These are phyloP conservation scores for Monosporascus sp. DNA, from an alignment of 2,329 filamentous ascomycete species.

Conservation along the genomic window DNA sequence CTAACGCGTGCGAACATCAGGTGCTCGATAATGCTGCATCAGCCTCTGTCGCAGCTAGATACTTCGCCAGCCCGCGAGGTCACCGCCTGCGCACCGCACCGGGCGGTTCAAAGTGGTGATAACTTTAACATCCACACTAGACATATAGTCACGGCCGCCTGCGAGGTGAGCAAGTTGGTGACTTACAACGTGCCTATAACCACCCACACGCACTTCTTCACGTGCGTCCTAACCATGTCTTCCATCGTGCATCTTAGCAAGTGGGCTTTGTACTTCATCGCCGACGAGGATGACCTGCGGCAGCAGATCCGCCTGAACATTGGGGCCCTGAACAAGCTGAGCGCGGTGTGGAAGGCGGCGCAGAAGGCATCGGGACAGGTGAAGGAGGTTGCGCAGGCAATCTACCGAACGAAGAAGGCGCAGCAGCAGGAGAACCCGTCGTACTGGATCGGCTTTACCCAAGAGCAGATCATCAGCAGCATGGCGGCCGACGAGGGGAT, in stretches of 20 bases:
- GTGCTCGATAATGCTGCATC: conserved; percentile 69
- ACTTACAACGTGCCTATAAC: conserved; percentile 67
- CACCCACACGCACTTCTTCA: conserved; percentile 78
- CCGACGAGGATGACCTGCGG: conserved; percentile 61
- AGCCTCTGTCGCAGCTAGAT: conserved; percentile 72
- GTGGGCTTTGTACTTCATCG: conserved; percentile 62
- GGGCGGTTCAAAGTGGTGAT: conserved; percentile 42
- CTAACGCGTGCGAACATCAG: conserved; percentile 24
- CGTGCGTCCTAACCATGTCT: conserved; percentile 71
- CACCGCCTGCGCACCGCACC: conserved; percentile 62
- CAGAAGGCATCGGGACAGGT: conserved; percentile 66
- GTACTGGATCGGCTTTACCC: conserved; percentile 50
- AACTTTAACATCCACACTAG: conserved; percentile 64
- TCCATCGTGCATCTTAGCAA: conserved; percentile 78
- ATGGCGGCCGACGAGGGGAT: conserved; percentile 54
- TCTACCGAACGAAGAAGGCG: conserved; percentile 56
- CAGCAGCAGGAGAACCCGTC: conserved; percentile 46
- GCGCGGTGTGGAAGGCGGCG: conserved; percentile 68
- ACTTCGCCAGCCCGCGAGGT: conserved; percentile 52
- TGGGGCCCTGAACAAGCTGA: conserved; percentile 65
- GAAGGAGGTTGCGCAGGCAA: conserved; percentile 71
- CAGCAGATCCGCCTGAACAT: conserved; percentile 76
- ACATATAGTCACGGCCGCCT: conserved; percentile 75
- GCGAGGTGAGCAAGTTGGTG: conserved; percentile 69
- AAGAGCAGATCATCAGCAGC: conserved; percentile 49